These are phyloP conservation scores for Camelina hispida DNA, from an alignment of 345 rosid genomes.

Conservation along the genomic window DNA sequence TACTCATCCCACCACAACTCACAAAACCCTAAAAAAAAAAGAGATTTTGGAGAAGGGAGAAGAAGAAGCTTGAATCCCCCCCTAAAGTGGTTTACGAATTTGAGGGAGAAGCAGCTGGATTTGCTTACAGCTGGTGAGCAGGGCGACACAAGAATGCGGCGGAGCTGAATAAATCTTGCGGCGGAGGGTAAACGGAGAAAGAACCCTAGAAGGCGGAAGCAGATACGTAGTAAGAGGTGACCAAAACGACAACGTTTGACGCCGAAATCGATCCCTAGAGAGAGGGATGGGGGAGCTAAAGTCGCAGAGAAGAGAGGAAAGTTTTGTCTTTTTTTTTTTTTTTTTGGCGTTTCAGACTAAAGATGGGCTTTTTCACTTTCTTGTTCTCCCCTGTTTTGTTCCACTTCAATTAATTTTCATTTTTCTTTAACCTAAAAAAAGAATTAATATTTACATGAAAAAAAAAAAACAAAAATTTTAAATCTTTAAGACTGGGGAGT, in stretches of 20 bases:
- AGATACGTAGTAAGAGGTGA: background rate
- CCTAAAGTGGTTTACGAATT: background rate
- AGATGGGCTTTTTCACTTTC: constrained; percentile 18
- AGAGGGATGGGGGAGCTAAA: background rate
- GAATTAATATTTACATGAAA: background rate
- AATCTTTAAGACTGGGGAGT: constrained; percentile 1
- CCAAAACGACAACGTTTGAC: constrained; percentile 36
- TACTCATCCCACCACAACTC: constrained; percentile 72
- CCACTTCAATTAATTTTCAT: constrained; percentile 12
- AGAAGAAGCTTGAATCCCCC: constrained; percentile 24
- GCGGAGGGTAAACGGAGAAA: constrained; percentile 40
- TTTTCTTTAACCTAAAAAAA: constrained; percentile 39
- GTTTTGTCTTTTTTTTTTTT: constrained; percentile 6
- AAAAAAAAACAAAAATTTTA: background rate
- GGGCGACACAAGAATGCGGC: constrained; percentile 12
- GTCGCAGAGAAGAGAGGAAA: constrained; percentile 36
- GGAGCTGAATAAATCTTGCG: constrained; percentile 29
- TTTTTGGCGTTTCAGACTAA: background rate
- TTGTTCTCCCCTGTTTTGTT: background rate
- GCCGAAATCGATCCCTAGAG: background rate
- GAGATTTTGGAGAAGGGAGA: background rate
- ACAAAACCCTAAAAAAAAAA: background rate
- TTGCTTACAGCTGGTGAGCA: constrained; percentile 14
- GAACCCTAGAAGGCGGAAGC: constrained; percentile 39
- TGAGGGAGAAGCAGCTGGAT: constrained; percentile 7